phyloP scores from a whole-genome alignment of 2,329 filamentous ascomycete genomes.

The Cryphonectria carpinicola region DNA sequence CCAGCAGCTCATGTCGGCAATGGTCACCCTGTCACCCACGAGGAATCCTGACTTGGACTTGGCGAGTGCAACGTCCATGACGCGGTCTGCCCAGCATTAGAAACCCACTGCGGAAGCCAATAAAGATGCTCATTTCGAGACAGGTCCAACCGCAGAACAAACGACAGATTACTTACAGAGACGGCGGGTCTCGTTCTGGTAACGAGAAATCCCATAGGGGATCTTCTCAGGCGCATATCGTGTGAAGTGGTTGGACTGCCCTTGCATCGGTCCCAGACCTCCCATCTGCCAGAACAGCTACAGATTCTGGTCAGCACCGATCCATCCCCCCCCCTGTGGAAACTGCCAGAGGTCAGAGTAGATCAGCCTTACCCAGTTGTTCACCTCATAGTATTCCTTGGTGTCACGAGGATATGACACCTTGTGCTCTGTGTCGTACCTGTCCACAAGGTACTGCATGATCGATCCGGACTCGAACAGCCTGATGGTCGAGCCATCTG shows the following conservation, averaged over 20 bases:
- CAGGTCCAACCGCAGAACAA: neutral
- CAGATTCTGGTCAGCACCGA: constrained; percentile 1
- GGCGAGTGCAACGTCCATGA: constrained; percentile 73
- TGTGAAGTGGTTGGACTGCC: constrained; percentile 79
- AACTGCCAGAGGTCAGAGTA: too few species aligned
- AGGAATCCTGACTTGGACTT: constrained; percentile 60
- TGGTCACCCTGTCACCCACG: constrained; percentile 70
- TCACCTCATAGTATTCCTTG: constrained; percentile 75
- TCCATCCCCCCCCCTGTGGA: too few species aligned
- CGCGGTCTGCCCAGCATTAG: constrained; percentile 58
- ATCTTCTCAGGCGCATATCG: constrained; percentile 84
- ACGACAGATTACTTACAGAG: constrained; percentile 42
- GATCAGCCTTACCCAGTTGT: constrained; percentile 64
- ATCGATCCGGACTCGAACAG: constrained; percentile 82
- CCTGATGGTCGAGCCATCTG: constrained; percentile 70
- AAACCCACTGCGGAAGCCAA: neutral
- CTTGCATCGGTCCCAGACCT: constrained; percentile 83
- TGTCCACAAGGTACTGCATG: constrained; percentile 76
- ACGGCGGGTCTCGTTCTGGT: constrained; percentile 81
- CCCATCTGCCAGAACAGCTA: constrained; percentile 76
- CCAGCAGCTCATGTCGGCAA: constrained; percentile 80
- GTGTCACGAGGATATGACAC: constrained; percentile 75
- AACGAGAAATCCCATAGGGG: constrained; percentile 80
- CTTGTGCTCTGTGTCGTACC: constrained; percentile 78
- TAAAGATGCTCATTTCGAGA: neutral